Evolutionary conservation across 2,329 filamentous ascomycete genomes (phyloP).

Genomic region (Byssochlamys sp.): DNA sequence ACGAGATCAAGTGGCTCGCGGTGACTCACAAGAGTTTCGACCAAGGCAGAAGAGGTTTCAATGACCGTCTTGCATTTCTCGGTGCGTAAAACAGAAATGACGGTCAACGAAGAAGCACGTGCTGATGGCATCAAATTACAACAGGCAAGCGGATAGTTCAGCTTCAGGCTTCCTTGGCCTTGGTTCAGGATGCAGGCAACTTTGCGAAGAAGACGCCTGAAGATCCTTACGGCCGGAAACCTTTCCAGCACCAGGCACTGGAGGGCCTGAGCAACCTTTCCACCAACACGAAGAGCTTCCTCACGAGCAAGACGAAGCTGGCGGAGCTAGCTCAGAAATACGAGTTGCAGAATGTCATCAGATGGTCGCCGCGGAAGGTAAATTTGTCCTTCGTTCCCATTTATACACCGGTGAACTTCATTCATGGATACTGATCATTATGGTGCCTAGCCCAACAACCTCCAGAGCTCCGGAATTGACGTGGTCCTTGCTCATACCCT

Average conservation of each 20-base stretch:
- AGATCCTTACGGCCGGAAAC: conserved; percentile 49
- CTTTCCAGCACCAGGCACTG: conserved; percentile 62
- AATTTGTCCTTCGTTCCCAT: conserved; percentile 19
- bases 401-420: not conserved
- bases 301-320: conserved; percentile 58
- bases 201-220: conserved; percentile 21
- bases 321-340: conserved; percentile 58
- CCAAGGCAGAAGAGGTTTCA: conserved; percentile 85
- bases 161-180: conserved; percentile 54
- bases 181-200: conserved; percentile 42
- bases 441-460: conserved; percentile 50
- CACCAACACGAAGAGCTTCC: conserved; percentile 47
- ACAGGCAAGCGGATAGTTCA: conserved; percentile 55
- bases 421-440: not conserved
- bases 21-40: conserved; percentile 98
- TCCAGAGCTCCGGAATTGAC: conserved; percentile 62
- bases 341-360: conserved; percentile 63
- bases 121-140: not conserved
- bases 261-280: conserved; percentile 65
- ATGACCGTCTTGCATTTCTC: conserved; percentile 81
- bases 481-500: conserved; percentile 67
- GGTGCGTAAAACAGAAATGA: conserved; percentile 45
- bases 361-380: conserved; percentile 84
- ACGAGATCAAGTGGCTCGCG: conserved; percentile 92
- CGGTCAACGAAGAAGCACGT: not conserved